A percentile compares a stretch with the other conserved stretches of the same genome.
Evolutionary conservation across 148 eudicot species (phyloP).

Genomic region (Rhododendron ferrugineum): DNA sequence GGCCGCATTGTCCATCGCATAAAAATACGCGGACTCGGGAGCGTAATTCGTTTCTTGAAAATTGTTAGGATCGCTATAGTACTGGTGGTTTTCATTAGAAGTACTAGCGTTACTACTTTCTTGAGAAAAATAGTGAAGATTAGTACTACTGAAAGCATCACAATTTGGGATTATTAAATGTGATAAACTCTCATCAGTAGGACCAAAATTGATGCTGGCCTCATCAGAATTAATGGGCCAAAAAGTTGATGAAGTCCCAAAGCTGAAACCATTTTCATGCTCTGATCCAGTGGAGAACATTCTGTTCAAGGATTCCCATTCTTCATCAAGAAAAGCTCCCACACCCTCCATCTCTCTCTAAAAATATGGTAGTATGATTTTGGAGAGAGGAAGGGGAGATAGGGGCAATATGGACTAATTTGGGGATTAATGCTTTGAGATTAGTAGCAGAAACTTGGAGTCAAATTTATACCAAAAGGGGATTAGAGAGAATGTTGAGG

Average conservation of each 20-base stretch:
- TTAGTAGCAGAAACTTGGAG: neutral
- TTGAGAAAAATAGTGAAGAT: no score
- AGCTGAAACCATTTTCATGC: constrained; percentile 49
- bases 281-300: constrained; percentile 43
- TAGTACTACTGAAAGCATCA: neutral
- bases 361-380: neutral
- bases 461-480: constrained; percentile 15
- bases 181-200: neutral
- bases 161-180: neutral
- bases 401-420: neutral
- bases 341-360: constrained; percentile 28
- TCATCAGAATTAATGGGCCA: constrained; percentile 15
- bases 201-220: constrained; percentile 12
- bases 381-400: no score
- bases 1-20: neutral
- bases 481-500: neutral
- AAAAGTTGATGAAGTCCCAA: constrained; percentile 41
- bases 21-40: constrained; percentile 24
- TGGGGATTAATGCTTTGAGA: neutral
- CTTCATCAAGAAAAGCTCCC: constrained; percentile 24
- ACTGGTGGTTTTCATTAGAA: constrained; percentile 14
- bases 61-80: constrained; percentile 13
- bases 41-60: constrained; percentile 13
- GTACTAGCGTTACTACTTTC: no score
- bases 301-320: constrained; percentile 49